Evolutionary conservation across 148 eudicot species (phyloP), one percentile per base, ranked within the genome.

Genomic region (Rhododendron ovatum): DNA sequence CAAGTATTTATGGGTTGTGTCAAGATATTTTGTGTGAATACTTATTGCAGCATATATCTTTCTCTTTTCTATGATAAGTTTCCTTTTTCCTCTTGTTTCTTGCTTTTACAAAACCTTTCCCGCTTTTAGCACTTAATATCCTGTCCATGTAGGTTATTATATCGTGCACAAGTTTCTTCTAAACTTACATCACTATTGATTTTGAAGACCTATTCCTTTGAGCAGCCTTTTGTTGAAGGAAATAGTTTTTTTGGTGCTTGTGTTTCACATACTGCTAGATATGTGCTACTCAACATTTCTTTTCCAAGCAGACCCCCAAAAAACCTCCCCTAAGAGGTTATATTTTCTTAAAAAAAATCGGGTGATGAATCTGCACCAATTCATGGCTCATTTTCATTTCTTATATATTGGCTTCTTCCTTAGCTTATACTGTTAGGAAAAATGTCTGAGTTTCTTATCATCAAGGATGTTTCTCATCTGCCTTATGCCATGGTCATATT

Each of bases 171-270:
- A 26, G 14, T 67, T 9, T 67, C 39, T 22, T 33, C 6, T 39
- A 39, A 59, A 18, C 43, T 35, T 73, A 7, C 18, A 63, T 48
- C 28, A 50, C 28, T 65, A 63, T 65, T 83, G 77, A 45, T 43
- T 65, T 45, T 83, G 57, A 83, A 41, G 84, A 78, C 59, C 33
- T 76, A 86, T 30, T 65, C 74, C 81, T 51, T 86, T 77, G 4
- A 83, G 65, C 20, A 77, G 84, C 12, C n/a, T 50, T 80, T 48
- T 26, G 30, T 55, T 81, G 63, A 53, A 50, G 61, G 33, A 39
- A 13, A 7, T 45, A 20, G 53, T 45, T 78, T 45, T 78, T 3
- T 47, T 78, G 39, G 57, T 33, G 69, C 47, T 33, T 15, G 82
- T 20, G 33, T 30, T 24, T 80, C 17, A 79, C 53, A 47, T 26